Percentiles rank a stretch among this genome's conserved stretches.
Evolutionary conservation across 345 rosid genomes (phyloP).

Genomic region (Populus nigra): DNA sequence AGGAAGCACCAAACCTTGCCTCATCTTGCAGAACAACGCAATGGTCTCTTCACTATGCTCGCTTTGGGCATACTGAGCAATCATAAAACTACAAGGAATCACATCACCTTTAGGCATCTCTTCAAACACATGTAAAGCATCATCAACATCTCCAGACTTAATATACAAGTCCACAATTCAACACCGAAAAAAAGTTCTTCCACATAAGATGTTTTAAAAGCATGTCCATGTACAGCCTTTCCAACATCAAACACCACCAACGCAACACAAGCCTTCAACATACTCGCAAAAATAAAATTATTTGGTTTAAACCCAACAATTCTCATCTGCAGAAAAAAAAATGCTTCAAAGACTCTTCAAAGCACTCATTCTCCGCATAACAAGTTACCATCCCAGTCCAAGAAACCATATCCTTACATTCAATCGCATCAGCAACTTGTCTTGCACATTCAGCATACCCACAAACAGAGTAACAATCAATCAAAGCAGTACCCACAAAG

Average conservation of each 20-base stretch:
- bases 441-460: conserved; percentile 50
- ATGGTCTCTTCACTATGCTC: conserved; percentile 49
- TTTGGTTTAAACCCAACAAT: conserved; percentile 59
- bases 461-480: conserved; percentile 64
- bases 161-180: conserved; percentile 69
- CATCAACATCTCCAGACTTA: conserved; percentile 38
- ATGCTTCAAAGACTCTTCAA: conserved; percentile 44
- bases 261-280: conserved; percentile 73
- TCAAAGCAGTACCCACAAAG: conserved; percentile 74
- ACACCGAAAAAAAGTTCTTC: conserved; percentile 53
- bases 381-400: conserved; percentile 82
- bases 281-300: conserved; percentile 55
- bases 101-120: conserved; percentile 74
- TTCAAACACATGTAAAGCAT: conserved; percentile 55
- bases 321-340: conserved; percentile 54
- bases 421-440: conserved; percentile 61
- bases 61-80: conserved; percentile 66
- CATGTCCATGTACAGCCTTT: conserved; percentile 63
- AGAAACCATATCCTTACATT: conserved; percentile 65
- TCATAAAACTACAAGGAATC: conserved; percentile 91
- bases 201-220: conserved; percentile 56
- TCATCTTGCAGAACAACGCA: conserved; percentile 64
- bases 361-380: conserved; percentile 62
- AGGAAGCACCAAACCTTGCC: conserved; percentile 52
- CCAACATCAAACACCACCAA: conserved; percentile 46